Base-by-base conservation (phyloP, 2,329 filamentous ascomycete genomes). In the Nannizziopsis barbatae region DNA sequence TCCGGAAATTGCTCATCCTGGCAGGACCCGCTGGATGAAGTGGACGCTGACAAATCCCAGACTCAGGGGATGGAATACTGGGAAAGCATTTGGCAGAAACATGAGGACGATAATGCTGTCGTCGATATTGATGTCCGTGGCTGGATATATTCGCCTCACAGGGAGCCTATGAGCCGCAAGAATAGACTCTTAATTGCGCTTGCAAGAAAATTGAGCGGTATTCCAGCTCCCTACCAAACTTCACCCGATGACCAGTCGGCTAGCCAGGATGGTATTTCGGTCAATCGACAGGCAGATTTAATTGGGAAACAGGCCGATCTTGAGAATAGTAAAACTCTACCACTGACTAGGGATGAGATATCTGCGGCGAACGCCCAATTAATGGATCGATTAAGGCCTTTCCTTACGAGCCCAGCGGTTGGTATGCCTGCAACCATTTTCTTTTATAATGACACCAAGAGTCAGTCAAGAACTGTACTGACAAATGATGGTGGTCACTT, bases 401-500 rank as follows among this genome's bases (percentile, higher is more conserved):
- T 98, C 62, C 77, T 98, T 69, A 87, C 87, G 1, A 89, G 82
- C 36, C 87, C 92, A 0, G 71, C 89, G 49, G 79, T 83, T 1
- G 78, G 83, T 44, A 76, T 81, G 15, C 83, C 89, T 0, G 83
- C 98, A 46, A 95, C 88, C 0, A 73, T 95, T 1, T 95, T 96
- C 71, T 96, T 98, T 65, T 98, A 93, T 68, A 92, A 96, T 58
- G 80, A 93, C 11, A 69, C 75, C 2, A 75, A 81, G 44, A 95
- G 90, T 1, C 82, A 88, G 57, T 93, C 90, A 22, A 78, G 84
- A 45, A 95, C 86, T 0, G 79, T 95, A 2, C 76, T 78, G 53
- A 98, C 93, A 0, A 84, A 95, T 59, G 84, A 92, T 30, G 80
- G 86, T 0, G 92, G 92, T 0, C 92, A 98, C 65, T 98, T 98